Percentiles rank a stretch among this genome's conserved stretches.
Evolutionary conservation across 331 rosid genomes (phyloP).

Genomic region (Cydonia oblonga): DNA sequence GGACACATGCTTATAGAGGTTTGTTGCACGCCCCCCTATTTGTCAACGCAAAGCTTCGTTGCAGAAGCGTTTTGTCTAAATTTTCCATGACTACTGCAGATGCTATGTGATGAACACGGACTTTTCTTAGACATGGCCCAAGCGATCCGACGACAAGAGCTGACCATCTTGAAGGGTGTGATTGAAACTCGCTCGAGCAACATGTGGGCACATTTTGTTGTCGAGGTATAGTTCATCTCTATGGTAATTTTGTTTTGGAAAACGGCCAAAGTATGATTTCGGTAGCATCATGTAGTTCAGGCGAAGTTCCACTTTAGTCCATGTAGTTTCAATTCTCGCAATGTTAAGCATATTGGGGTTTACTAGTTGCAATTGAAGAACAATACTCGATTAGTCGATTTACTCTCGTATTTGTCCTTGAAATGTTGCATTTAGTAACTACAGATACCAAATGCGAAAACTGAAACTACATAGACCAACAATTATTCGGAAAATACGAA

Average conservation of each 20-base stretch:
- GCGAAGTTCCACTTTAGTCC: not conserved
- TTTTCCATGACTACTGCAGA: conserved; percentile 15
- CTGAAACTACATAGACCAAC: not conserved
- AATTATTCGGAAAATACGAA: not conserved
- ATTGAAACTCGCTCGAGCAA: conserved; percentile 38
- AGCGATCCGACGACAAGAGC: conserved; percentile 41
- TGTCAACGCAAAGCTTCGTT: not conserved
- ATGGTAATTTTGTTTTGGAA: not conserved
- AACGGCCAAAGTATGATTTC: not conserved
- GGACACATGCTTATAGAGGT: conserved; percentile 87
- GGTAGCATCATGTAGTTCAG: not conserved
- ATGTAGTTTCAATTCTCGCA: not conserved
- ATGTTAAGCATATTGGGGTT: not conserved
- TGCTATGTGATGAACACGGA: conserved; percentile 63
- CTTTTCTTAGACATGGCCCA: conserved; percentile 77
- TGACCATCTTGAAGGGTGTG: conserved; percentile 64
- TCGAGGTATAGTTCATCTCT: conserved; percentile 57
- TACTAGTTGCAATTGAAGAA: not conserved
- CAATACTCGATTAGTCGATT: too few relatives aligned
- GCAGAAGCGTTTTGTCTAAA: not conserved
- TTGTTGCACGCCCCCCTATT: not conserved
- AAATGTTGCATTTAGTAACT: not conserved
- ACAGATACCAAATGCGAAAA: not conserved
- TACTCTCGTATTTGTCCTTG: too few relatives aligned
- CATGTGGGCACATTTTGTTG: conserved; percentile 62